A percentile compares a stretch with the other conserved stretches of the same genome.
These are phyloP conservation scores for Fusarium veterinarium DNA, from an alignment of 2,329 filamentous ascomycete genomes.

Conservation along the genomic window DNA sequence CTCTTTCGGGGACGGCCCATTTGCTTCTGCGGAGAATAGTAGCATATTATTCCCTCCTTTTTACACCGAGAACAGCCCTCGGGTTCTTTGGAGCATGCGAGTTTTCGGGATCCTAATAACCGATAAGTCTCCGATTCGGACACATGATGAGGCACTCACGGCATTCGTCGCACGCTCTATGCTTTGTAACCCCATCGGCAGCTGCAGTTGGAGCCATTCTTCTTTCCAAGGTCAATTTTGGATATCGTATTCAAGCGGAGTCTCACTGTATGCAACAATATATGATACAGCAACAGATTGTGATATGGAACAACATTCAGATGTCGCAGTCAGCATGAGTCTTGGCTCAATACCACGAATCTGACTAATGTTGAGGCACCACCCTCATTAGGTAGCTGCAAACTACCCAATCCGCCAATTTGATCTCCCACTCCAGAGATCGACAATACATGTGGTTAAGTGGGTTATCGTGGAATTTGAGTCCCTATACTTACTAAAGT, in stretches of 20 bases:
- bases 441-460: neutral
- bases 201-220: constrained; percentile 38
- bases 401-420: neutral
- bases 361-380: constrained; percentile 23
- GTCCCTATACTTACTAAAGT: neutral
- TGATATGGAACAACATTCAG: constrained; percentile 2
- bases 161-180: constrained; percentile 75
- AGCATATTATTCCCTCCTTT: constrained; percentile 66
- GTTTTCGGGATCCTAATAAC: constrained; percentile 67
- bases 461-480: neutral
- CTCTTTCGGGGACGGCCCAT: constrained; percentile 75
- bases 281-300: neutral
- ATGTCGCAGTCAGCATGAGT: constrained; percentile 8
- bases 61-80: constrained; percentile 70
- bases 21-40: constrained; percentile 73
- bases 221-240: neutral
- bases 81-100: constrained; percentile 72
- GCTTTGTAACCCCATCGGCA: constrained; percentile 56
- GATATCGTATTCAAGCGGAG: neutral
- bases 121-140: constrained; percentile 46
- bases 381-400: neutral
- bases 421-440: neutral
- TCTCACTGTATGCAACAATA: neutral
- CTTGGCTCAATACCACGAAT: neutral
- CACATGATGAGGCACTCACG: constrained; percentile 58